Evolutionary conservation across 2,329 filamentous ascomycete genomes (phyloP), one percentile per base, ranked within the genome.

Genomic region (Penicillium griseofulvum): DNA sequence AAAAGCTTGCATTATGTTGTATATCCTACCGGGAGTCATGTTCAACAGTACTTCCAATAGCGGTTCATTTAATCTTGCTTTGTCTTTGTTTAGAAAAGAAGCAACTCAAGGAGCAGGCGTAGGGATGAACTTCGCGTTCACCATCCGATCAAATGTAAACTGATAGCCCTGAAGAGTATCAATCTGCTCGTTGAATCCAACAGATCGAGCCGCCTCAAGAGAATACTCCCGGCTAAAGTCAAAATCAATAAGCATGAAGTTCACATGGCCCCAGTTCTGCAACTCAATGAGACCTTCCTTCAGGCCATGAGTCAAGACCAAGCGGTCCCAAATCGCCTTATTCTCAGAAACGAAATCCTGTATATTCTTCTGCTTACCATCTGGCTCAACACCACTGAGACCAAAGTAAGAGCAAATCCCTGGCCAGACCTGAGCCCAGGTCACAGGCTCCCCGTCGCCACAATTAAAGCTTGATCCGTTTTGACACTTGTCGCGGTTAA

Each of bases 331-430:
- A 2, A 33, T n/a, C 2, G 26, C 43, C 7, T 34, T 34, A 22
- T 65, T 50, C 31, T 48, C 38, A 4, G n/a, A 11, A 8, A 65
- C 62, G 37, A 65, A 65, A 16, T 38, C 19, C 16, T 37, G 9
- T 5, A 48, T 19, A 2, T 14, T 48, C 9, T 57, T 41, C 26
- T 56, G 34, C 14, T 49, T 41, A 3, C 55, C 59, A 12, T 46
- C 36, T 7, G 62, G 65, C 5, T 47, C 57, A 12, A 56, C 46
- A 5, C 68, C 68, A 5, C 45, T 31, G 8, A 71, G 57, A 0
- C 63, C 66, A 58, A 71, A 71, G 37, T 66, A 69, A 1, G 50
- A 34, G 36, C 66, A 68, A 14, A 71, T 55, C 0, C 60, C 55
- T 2, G 62, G 61, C 68, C 66, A 69, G 11, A 63, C 57, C 14